These are phyloP conservation scores for Pyropia haitanensis DNA, from an alignment of 23 red algal species.

Conservation along the genomic window DNA sequence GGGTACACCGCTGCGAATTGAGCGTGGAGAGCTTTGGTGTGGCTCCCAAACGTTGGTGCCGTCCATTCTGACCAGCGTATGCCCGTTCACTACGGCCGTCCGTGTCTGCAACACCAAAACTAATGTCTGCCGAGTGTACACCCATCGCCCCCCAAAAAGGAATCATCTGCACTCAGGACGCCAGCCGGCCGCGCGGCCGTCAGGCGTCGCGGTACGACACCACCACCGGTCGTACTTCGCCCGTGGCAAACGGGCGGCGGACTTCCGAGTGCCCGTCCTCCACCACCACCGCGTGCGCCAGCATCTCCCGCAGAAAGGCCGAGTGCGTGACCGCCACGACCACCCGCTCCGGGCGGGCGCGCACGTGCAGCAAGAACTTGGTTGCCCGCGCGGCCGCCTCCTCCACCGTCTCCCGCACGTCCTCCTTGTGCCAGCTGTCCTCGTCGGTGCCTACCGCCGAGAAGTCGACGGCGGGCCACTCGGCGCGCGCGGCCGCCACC, in stretches of 20 bases:
- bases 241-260: background rate
- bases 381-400: slow-evolving; percentile 28
- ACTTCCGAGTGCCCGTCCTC: slow-evolving; percentile 23
- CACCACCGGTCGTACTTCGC: background rate
- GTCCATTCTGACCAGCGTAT: too few relatives aligned
- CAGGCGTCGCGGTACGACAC: background rate
- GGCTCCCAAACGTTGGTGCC: too few relatives aligned
- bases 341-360: slow-evolving; percentile 26
- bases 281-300: slow-evolving; percentile 14
- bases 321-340: slow-evolving; percentile 39
- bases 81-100: too few relatives aligned
- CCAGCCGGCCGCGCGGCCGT: background rate
- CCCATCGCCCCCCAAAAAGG: background rate
- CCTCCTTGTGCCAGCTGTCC: slow-evolving; percentile 12
- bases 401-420: slow-evolving; percentile 30
- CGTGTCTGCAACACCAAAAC: too few relatives aligned
- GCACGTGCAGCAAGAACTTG: slow-evolving; percentile 22
- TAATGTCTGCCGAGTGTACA: background rate
- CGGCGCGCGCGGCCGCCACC: slow-evolving; percentile 21
- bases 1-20: too few relatives aligned
- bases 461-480: slow-evolving; percentile 44
- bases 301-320: slow-evolving; percentile 49
- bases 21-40: too few relatives aligned
- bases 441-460: slow-evolving; percentile 17
- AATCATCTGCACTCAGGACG: background rate